Evolutionary conservation across 169 alveolate genomes (phyloP).

Genomic region (Perkinsus chesapeaki): DNA sequence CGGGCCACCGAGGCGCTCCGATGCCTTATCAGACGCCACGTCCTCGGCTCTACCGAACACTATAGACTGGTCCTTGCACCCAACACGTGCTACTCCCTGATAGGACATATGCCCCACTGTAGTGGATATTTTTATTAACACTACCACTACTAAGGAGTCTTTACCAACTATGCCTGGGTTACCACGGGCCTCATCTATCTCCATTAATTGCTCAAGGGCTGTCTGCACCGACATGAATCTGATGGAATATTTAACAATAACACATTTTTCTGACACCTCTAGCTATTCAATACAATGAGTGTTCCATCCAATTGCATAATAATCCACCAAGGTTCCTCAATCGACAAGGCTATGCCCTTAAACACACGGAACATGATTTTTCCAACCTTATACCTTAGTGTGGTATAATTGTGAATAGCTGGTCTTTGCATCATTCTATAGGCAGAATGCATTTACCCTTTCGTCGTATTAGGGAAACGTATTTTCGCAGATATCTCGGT

Average conservation of each 20-base stretch:
- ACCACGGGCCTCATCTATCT: conserved; percentile 60
- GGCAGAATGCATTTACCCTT: too few relatives aligned
- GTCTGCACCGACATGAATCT: conserved; percentile 78
- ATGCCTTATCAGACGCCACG: conserved; percentile 59
- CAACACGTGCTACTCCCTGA: conserved; percentile 89
- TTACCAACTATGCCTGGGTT: conserved; percentile 11
- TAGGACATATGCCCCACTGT: conserved; percentile 64
- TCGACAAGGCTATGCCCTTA: too few relatives aligned
- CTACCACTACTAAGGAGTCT: conserved; percentile 7
- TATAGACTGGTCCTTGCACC: conserved; percentile 69
- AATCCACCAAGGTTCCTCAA: too few relatives aligned
- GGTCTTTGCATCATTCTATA: too few relatives aligned
- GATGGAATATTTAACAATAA: conserved; percentile 14
- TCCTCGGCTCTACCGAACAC: conserved; percentile 46
- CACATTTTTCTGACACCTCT: background rate
- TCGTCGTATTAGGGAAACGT: too few relatives aligned
- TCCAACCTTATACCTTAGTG: too few relatives aligned
- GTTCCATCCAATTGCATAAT: too few relatives aligned
- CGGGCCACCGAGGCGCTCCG: conserved; percentile 79
- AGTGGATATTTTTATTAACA: background rate
- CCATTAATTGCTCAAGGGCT: conserved; percentile 81
- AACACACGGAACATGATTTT: too few relatives aligned
- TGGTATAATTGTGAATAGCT: too few relatives aligned
- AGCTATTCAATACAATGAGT: too few relatives aligned
- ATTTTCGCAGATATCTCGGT: too few relatives aligned